phyloP scores from a whole-genome alignment of 192 early-diverging fungal species.

The Podila minutissima region DNA sequence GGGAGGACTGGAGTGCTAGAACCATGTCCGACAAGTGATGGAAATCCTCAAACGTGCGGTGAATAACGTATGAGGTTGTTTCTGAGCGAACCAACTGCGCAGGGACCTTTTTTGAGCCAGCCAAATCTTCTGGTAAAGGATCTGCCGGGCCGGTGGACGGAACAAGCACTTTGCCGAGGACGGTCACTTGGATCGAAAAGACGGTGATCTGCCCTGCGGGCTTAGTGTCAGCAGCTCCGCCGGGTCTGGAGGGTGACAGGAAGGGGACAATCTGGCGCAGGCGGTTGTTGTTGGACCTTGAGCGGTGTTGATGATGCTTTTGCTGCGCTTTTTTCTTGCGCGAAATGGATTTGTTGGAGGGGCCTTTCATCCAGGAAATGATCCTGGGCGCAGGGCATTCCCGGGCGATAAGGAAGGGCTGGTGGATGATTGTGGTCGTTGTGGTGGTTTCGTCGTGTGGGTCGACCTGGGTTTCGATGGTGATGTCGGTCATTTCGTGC shows the following conservation, averaged over 20 bases:
- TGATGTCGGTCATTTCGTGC: constrained; percentile 11
- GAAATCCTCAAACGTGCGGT: constrained; percentile 48
- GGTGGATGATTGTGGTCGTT: constrained; percentile 41
- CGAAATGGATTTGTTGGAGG: background rate
- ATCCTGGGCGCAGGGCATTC: constrained; percentile 35
- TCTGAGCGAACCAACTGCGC: constrained; percentile 28
- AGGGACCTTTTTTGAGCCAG: constrained; percentile 14
- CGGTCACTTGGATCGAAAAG: constrained; percentile 46
- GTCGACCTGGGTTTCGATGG: constrained; percentile 39
- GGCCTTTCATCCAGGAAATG: constrained; percentile 47
- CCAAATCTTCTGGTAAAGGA: background rate
- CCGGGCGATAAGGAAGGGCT: constrained; percentile 24
- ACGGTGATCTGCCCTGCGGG: constrained; percentile 23
- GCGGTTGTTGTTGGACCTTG: background rate
- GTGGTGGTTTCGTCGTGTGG: constrained; percentile 39
- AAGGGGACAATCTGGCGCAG: constrained; percentile 24
- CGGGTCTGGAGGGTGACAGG: constrained; percentile 2
- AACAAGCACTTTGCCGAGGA: constrained; percentile 35
- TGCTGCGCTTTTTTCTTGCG: background rate
- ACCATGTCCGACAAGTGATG: constrained; percentile 35
- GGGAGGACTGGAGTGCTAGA: constrained; percentile 11
- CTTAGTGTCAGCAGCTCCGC: background rate
- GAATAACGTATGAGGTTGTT: constrained; percentile 47
- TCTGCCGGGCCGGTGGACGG: constrained; percentile 9
- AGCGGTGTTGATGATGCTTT: constrained; percentile 11